phyloP scores from a whole-genome alignment of 2,329 filamentous ascomycete species.

The Sporothrix dimorphospora region DNA sequence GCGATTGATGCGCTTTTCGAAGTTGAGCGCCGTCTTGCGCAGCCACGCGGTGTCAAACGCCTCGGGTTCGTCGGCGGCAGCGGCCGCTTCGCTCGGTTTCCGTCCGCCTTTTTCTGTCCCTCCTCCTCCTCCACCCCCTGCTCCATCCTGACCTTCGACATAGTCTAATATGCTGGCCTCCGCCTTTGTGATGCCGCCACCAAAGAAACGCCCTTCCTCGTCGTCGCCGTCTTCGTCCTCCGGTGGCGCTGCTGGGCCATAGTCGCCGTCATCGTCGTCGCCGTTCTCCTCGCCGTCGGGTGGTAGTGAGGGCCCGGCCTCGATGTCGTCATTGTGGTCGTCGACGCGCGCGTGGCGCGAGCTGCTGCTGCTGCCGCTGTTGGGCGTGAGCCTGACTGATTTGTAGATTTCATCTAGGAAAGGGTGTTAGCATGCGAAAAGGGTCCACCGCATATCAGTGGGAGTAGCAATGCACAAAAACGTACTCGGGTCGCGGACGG shows the following conservation, averaged over 20 bases:
- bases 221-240: slow-evolving; percentile 64
- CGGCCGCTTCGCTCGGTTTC: slow-evolving; percentile 40
- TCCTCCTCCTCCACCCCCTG: slow-evolving; percentile 53
- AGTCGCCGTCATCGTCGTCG: slow-evolving; percentile 52
- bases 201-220: slow-evolving; percentile 94
- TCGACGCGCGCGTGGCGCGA: slow-evolving; percentile 53
- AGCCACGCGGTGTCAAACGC: slow-evolving; percentile 86
- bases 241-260: slow-evolving; percentile 51
- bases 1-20: slow-evolving; percentile 88
- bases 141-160: slow-evolving; percentile 66
- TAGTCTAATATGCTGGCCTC: slow-evolving; percentile 86
- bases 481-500: slow-evolving; percentile 65
- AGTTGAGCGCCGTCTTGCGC: slow-evolving; percentile 75
- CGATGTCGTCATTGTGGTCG: slow-evolving; percentile 49
- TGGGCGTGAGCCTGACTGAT: slow-evolving; percentile 56
- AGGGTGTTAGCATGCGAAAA: not conserved
- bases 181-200: slow-evolving; percentile 80
- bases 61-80: slow-evolving; percentile 54
- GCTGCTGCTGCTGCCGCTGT: slow-evolving; percentile 43
- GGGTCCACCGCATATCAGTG: not conserved
- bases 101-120: not conserved
- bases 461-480: slow-evolving; percentile 25
- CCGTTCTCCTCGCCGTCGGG: slow-evolving; percentile 51
- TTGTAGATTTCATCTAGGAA: slow-evolving; percentile 65
- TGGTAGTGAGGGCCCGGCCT: slow-evolving; percentile 54